Evolutionary conservation across 495 filamentous ascomycete species (phyloP), one percentile per base, ranked within the genome.

Genomic region (Echria macrotheca): DNA sequence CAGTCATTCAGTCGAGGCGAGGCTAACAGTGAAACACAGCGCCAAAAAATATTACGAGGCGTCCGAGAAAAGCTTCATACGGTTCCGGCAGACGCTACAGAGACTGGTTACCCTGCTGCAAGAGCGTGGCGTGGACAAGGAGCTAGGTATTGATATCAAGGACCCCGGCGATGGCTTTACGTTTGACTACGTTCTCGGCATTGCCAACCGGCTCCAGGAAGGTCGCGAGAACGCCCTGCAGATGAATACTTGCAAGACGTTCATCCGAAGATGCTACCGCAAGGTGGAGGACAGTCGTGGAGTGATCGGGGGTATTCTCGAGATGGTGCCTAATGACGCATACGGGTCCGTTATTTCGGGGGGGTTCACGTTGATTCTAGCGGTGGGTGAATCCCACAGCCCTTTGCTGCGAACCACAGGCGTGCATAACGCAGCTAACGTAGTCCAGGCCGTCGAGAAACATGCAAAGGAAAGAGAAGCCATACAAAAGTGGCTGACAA

Each of bases 291-390:
- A 43, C n/a, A 47, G 53, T 10, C 9, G 25, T 22, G 24, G 10
- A 2, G 44, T 38, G 5, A 40, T 53, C 15, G 26, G 36, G 7
- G 41, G 14, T 11, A 33, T 57, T 21, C 45, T 57, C 3, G 43
- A 12, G 9, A 37, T 57, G 46, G 19, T 53, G 2, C 55, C 55
- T 9, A 47, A 46, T 24, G 55, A 57, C 18, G 12, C 44, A 8
- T 57, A 54, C 10, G 55, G 55, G 15, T 53, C 55, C 8, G 35
- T 57, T 8, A 53, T 57, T 11, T 57, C 50, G 5, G 55, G 55
- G 5, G 55, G 50, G 8, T 51, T 57, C 24, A 38, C 50, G 14
- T 7, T 57, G 36, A 53, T 53, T 26, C 19, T 57, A 2, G 45
- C 50, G 2, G 54, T 56, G n/a, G 42, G 49, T 25, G 7, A 33